Evolutionary conservation across 2,329 filamentous ascomycete genomes (phyloP).

Genomic region (Botrytis pseudocinerea): DNA sequence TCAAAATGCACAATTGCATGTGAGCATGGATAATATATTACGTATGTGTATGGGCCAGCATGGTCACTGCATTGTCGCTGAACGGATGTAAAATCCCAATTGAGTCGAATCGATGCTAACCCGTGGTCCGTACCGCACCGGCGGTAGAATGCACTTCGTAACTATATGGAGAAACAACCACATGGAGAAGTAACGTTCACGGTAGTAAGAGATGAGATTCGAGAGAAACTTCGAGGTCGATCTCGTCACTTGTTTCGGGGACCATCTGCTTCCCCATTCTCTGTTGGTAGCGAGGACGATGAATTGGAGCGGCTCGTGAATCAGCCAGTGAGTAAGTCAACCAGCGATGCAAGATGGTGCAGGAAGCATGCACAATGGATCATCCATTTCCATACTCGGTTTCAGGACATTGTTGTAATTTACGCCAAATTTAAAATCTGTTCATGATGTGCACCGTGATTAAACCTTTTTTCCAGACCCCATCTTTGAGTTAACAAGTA

Average conservation of each 20-base stretch:
- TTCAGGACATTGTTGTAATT: background rate
- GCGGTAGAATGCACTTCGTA: conserved; percentile 5
- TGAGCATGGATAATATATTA: conserved; percentile 6
- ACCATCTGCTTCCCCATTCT: background rate
- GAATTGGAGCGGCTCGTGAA: background rate
- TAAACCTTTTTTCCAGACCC: conserved; percentile 1
- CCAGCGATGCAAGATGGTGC: background rate
- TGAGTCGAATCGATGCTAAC: background rate
- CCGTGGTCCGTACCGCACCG: background rate
- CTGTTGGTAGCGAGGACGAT: background rate
- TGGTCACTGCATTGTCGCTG: background rate
- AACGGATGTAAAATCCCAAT: conserved; percentile 4
- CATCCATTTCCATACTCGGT: background rate
- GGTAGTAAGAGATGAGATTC: background rate
- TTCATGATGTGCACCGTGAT: conserved; percentile 14
- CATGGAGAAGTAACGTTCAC: background rate
- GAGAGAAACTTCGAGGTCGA: background rate
- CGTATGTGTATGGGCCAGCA: background rate
- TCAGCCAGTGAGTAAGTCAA: background rate
- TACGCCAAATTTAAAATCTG: background rate
- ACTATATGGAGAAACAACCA: background rate
- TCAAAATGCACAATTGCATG: background rate
- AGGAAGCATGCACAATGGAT: conserved; percentile 2
- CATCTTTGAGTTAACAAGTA: background rate
- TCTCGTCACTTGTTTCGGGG: background rate